These are phyloP conservation scores for Arthrocladium fulminans DNA, from an alignment of 2,329 filamentous ascomycete genomes.

Conservation along the genomic window DNA sequence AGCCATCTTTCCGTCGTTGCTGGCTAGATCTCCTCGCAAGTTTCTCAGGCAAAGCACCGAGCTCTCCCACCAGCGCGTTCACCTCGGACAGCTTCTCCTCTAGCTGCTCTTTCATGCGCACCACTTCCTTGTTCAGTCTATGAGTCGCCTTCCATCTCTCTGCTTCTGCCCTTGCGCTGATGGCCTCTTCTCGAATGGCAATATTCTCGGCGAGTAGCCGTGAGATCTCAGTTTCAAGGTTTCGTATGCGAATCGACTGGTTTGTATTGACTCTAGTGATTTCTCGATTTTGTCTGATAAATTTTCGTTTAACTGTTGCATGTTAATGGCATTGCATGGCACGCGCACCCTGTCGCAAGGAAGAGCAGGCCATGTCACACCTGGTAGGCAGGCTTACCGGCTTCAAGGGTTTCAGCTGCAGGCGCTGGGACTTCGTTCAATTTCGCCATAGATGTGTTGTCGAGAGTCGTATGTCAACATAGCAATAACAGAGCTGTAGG, in stretches of 20 bases:
- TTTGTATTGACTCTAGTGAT: slow-evolving; percentile 56
- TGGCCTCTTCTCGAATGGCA: slow-evolving; percentile 49
- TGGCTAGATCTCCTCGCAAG: slow-evolving; percentile 9
- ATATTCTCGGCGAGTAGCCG: slow-evolving; percentile 54
- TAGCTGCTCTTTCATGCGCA: slow-evolving; percentile 45
- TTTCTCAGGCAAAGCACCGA: slow-evolving; percentile 34
- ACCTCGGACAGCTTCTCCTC: slow-evolving; percentile 50
- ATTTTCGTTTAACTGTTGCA: slow-evolving; percentile 51
- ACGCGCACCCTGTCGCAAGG: neutral
- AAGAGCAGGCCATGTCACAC: neutral
- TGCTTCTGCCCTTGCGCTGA: slow-evolving; percentile 47
- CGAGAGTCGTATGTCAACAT: slow-evolving; percentile 1
- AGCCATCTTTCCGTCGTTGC: slow-evolving; percentile 14
- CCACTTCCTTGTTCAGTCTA: slow-evolving; percentile 39
- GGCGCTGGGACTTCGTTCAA: slow-evolving; percentile 38
- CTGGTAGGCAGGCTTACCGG: slow-evolving; percentile 30
- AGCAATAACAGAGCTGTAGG: slow-evolving; percentile 3
- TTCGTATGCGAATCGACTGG: slow-evolving; percentile 56
- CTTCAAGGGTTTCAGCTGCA: slow-evolving; percentile 39
- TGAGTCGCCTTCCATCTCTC: slow-evolving; percentile 39
- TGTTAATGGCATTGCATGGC: slow-evolving; percentile 1
- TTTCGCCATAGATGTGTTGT: slow-evolving; percentile 35
- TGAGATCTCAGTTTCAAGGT: slow-evolving; percentile 53
- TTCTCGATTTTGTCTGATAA: slow-evolving; percentile 58
- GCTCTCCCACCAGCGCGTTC: slow-evolving; percentile 44